Conservation (phyloP, 2,329 filamentous ascomycete genomes). For the Aschersonia sp. region DNA sequence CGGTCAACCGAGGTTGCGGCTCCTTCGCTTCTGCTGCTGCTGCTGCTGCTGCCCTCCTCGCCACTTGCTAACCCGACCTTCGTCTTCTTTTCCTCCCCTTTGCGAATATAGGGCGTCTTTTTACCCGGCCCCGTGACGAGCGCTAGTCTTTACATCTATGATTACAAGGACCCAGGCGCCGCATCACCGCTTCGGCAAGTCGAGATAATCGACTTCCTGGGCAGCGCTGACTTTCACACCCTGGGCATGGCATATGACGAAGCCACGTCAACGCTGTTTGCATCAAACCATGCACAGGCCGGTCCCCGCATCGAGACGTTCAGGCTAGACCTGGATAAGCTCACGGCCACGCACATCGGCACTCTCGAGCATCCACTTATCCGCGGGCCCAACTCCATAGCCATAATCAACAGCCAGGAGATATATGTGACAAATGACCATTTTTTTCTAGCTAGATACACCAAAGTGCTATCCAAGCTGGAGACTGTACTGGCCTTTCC, state of each 20-base stretch:
- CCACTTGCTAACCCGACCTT: too few species aligned
- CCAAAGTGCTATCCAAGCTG: slow-evolving; percentile 11
- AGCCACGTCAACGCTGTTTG: slow-evolving; percentile 18
- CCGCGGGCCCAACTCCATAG: slow-evolving; percentile 23
- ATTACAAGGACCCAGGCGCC: slow-evolving; percentile 14
- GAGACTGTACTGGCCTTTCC: slow-evolving; percentile 21
- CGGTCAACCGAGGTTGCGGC: too few species aligned
- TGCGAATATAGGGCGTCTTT: slow-evolving; percentile 11
- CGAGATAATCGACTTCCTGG: slow-evolving; percentile 9
- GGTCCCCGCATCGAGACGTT: slow-evolving; percentile 24
- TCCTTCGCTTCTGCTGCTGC: too few species aligned
- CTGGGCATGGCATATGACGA: slow-evolving; percentile 24
- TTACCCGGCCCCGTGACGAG: slow-evolving; percentile 6
- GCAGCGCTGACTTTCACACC: slow-evolving; percentile 21
- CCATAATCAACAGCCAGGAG: slow-evolving; percentile 17
- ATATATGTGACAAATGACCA: slow-evolving; percentile 28
- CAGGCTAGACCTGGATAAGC: slow-evolving; percentile 15
- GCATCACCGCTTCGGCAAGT: slow-evolving; percentile 9
- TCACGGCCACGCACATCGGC: slow-evolving; percentile 19
- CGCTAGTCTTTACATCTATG: slow-evolving; percentile 20
- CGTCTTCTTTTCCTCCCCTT: too few species aligned
- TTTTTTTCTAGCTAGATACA: slow-evolving; percentile 13
- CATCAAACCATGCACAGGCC: slow-evolving; percentile 20
- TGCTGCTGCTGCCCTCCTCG: too few species aligned
- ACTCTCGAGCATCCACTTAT: slow-evolving; percentile 23